Evolutionary conservation across 108 stramenopile genomes (phyloP), one percentile per base, ranked within the genome.

Genomic region (Conticribra guillardii): DNA sequence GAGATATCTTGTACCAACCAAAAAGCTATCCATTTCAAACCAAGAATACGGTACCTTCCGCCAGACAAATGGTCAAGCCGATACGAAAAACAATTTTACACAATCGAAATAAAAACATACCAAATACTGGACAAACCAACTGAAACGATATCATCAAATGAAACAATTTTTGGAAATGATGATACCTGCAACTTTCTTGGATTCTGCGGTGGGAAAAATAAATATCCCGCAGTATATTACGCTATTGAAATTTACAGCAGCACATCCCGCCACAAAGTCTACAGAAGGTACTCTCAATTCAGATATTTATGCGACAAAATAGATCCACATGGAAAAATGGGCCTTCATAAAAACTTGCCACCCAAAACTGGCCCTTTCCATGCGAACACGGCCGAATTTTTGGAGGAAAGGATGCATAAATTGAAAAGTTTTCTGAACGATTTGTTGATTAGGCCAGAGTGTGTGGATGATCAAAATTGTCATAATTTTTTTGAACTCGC

Each of bases 201-300:
- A 29, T 32, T 23, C 2, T 0, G 19, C 37, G 31, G 41, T 33
- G 32, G 34, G 37, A 54, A 17, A 14, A 41, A 31, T 16, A 76
- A 76, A 68, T 62, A 30, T 21, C 74, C 74, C 9, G 74, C 67
- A 21, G 59, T 76, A 16, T 76, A 68, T 22, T 78, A 78, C 44
- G 29, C 57, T 23, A 67, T 73, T 34, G 71, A 72, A 18, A 30
- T 73, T 14, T 24, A 50, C 21, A 28, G 55, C 22, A 71, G 71
- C 19, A 56, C 64, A 8, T 30, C 29, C 4, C 23, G 22, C 9
- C 71, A 47, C 47, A 56, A 41, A 19, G 22, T 24, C n/a, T 71
- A 67, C 24, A 54, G 71, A 19, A 48, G 76, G 46, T 73, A 78
- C 31, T 78, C 76, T 28, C 71, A 73, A 47, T 78, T 78, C 46